phyloP scores from a whole-genome alignment of 225 moss, liverwort and hornwort species.

The Bryoerythrophyllum caledonicum region DNA sequence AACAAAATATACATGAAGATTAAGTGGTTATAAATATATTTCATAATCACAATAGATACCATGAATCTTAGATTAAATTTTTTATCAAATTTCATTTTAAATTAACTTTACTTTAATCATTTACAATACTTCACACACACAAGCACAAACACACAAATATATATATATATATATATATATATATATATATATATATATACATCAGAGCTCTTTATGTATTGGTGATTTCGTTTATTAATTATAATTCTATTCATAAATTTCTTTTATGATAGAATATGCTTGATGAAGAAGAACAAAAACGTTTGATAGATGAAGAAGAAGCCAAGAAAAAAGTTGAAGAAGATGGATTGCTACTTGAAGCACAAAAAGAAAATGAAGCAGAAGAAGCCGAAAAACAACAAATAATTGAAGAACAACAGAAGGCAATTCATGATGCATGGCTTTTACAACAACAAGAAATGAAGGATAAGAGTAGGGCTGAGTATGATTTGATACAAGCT shows the following conservation, averaged over 20 bases:
- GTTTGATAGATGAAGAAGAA: conserved; percentile 26
- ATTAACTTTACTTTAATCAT: too few species aligned
- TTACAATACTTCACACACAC: too few species aligned
- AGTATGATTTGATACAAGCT: conserved; percentile 29
- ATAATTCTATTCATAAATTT: background rate
- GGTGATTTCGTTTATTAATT: background rate
- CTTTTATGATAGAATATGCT: conserved; percentile 8
- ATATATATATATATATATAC: too few species aligned
- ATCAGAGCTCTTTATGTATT: background rate
- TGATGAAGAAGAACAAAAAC: conserved; percentile 20
- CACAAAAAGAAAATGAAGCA: conserved; percentile 4
- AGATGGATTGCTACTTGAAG: background rate
- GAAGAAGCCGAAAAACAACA: conserved; percentile 20
- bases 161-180: too few species aligned
- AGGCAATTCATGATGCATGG: conserved; percentile 15
- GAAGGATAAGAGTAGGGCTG: background rate
- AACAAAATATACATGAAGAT: background rate
- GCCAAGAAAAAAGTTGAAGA: conserved; percentile 26
- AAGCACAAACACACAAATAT: too few species aligned
- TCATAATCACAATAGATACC: background rate
- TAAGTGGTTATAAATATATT: background rate
- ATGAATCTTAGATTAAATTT: too few species aligned
- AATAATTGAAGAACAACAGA: conserved; percentile 27
- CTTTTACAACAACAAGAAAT: conserved; percentile 31
- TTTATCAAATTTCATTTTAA: too few species aligned